Evolutionary conservation across 2,329 filamentous ascomycete genomes (phyloP).

Genomic region (Aspergillus clavatus): DNA sequence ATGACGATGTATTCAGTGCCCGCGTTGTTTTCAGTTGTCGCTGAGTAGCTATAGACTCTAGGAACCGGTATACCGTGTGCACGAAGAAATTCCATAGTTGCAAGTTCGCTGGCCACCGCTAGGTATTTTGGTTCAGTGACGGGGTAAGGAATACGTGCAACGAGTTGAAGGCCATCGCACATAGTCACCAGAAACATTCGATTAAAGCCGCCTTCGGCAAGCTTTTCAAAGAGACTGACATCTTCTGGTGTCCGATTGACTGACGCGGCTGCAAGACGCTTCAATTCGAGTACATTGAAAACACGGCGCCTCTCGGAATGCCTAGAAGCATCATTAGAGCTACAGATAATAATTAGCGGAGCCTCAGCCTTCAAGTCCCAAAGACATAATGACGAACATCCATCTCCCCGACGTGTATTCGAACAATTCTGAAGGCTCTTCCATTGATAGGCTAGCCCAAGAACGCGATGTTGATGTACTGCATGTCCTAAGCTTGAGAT

Average conservation of each 20-base stretch:
- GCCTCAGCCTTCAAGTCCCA: no score
- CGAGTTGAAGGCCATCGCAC: slow-evolving; percentile 16
- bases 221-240: slow-evolving; percentile 11
- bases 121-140: slow-evolving; percentile 23
- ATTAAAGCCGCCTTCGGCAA: slow-evolving; percentile 29
- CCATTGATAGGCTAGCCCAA: neutral
- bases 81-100: slow-evolving; percentile 34
- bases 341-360: neutral
- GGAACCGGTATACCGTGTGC: slow-evolving; percentile 31
- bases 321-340: slow-evolving; percentile 1
- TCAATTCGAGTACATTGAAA: slow-evolving; percentile 13
- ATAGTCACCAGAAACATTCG: slow-evolving; percentile 21
- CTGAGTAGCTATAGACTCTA: slow-evolving; percentile 31
- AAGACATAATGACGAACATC: slow-evolving; percentile 3
- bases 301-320: slow-evolving; percentile 9
- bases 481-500: neutral
- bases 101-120: slow-evolving; percentile 36
- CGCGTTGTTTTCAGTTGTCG: slow-evolving; percentile 31
- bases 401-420: slow-evolving; percentile 13
- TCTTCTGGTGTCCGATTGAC: slow-evolving; percentile 5
- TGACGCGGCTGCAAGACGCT: slow-evolving; percentile 10
- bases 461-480: no score
- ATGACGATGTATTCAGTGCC: slow-evolving; percentile 40
- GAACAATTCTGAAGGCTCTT: slow-evolving; percentile 7
- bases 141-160: slow-evolving; percentile 23